These are phyloP conservation scores for Penicillium sp. DNA, from an alignment of 2,329 filamentous ascomycete species.

Conservation along the genomic window DNA sequence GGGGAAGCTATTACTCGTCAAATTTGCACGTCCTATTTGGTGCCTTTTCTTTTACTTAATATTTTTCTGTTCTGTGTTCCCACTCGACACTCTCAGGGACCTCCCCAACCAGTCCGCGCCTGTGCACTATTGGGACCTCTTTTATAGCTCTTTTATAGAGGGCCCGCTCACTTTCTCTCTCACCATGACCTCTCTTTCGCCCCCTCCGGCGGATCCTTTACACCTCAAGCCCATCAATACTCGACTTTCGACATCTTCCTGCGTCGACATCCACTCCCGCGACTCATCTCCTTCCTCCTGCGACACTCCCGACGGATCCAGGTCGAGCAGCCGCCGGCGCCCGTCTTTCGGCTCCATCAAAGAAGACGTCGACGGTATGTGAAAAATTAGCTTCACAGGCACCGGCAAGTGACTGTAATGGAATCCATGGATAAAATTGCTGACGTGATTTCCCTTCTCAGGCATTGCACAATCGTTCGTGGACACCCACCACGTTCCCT, in stretches of 20 bases:
- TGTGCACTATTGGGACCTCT: conserved; percentile 15
- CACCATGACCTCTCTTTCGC: conserved; percentile 34
- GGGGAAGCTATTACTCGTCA: conserved; percentile 32
- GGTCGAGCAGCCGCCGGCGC: conserved; percentile 43
- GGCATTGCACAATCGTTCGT: conserved; percentile 49
- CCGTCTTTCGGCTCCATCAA: conserved; percentile 48
- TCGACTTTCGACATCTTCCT: conserved; percentile 24
- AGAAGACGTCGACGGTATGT: conserved; percentile 46
- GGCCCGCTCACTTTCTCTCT: conserved; percentile 21
- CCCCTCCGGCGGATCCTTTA: conserved; percentile 23
- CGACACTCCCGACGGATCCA: conserved; percentile 40
- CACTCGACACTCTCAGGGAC: conserved; percentile 5
- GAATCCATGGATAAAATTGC: not conserved
- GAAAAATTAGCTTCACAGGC: not conserved
- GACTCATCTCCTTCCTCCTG: conserved; percentile 38
- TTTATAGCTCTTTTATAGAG: conserved; percentile 35
- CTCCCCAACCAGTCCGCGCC: conserved; percentile 11
- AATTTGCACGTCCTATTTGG: conserved; percentile 16
- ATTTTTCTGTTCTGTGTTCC: conserved; percentile 13
- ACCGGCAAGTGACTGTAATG: not conserved
- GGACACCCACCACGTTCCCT: conserved; percentile 39
- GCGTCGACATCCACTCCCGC: conserved; percentile 32
- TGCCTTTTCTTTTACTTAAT: conserved; percentile 12
- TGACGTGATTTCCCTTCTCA: conserved; percentile 20
- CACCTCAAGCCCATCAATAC: conserved; percentile 29